phyloP scores from a whole-genome alignment of 2,329 filamentous ascomycete species.

The Boeremia lycopersici region DNA sequence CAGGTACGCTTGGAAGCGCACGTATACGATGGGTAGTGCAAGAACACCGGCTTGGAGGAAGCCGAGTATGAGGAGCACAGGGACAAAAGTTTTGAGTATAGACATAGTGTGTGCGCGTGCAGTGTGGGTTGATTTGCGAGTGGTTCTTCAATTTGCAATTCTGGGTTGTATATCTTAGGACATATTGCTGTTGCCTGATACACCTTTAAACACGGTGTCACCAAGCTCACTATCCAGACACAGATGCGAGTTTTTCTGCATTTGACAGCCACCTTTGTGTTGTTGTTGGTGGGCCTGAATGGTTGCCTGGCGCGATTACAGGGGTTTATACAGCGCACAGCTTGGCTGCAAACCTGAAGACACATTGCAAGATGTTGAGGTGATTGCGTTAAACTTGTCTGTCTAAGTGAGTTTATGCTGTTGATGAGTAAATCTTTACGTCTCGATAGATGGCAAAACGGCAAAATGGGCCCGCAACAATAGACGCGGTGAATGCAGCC shows the following conservation, averaged over 20 bases:
- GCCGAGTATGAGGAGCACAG: neutral
- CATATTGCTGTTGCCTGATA: neutral
- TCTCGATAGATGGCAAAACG: neutral
- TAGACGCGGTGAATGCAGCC: neutral
- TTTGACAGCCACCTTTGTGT: neutral
- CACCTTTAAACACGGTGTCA: neutral
- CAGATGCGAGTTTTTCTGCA: neutral
- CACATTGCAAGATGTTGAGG: neutral
- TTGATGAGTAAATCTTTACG: neutral
- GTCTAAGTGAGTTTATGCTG: neutral
- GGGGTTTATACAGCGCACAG: neutral
- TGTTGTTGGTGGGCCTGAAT: conserved; percentile 3
- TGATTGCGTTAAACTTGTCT: neutral
- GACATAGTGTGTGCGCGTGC: neutral
- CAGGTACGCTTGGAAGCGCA: neutral
- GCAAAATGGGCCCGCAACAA: neutral
- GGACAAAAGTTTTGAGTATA: neutral
- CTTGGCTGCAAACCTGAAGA: neutral
- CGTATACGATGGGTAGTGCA: conserved; percentile 1
- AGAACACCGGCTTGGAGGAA: conserved; percentile 2
- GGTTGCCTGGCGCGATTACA: conserved; percentile 7
- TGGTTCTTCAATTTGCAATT: neutral
- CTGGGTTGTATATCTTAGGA: neutral
- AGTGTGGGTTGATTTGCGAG: neutral
- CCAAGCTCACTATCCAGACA: neutral